phyloP scores from a whole-genome alignment of 1,284 basidiomycete species.

The Apiotrichum laibachii region DNA sequence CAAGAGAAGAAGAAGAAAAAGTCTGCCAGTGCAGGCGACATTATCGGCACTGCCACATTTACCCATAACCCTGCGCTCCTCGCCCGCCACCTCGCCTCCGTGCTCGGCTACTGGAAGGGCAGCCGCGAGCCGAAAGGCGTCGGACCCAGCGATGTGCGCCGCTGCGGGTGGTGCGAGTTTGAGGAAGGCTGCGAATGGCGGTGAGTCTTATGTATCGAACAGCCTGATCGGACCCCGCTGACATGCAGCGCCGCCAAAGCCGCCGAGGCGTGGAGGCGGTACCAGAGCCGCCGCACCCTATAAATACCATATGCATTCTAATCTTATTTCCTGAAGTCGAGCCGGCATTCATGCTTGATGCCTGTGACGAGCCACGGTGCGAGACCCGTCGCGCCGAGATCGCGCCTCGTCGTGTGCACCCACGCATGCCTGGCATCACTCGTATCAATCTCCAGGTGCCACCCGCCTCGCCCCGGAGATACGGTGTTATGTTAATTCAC shows the following conservation, averaged over 20 bases:
- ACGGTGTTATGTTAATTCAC: too few relatives aligned
- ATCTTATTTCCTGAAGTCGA: not conserved
- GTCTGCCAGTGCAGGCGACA: conserved; percentile 43
- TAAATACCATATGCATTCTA: not conserved
- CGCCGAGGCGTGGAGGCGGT: not conserved
- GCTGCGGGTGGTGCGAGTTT: conserved; percentile 83
- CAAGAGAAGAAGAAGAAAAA: not conserved
- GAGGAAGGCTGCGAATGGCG: conserved; percentile 77
- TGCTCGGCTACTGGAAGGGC: conserved; percentile 74
- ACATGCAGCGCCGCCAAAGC: not conserved
- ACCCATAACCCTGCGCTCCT: conserved; percentile 59
- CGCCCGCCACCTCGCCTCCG: conserved; percentile 59
- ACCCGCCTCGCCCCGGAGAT: too few relatives aligned
- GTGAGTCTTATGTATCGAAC: conserved; percentile 27
- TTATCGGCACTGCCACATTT: conserved; percentile 69
- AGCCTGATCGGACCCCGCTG: too few relatives aligned
- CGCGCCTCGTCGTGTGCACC: too few relatives aligned
- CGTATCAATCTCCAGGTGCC: too few relatives aligned
- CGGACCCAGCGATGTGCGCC: conserved; percentile 58
- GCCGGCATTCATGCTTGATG: too few relatives aligned
- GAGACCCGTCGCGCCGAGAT: too few relatives aligned
- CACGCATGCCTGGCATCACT: too few relatives aligned
- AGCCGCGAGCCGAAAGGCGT: conserved; percentile 66
- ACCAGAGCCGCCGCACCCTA: not conserved
- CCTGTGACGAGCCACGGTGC: too few relatives aligned